phyloP scores from a whole-genome alignment of 805 yeast genomes.

The Isabelozyma pseudorhagii region DNA sequence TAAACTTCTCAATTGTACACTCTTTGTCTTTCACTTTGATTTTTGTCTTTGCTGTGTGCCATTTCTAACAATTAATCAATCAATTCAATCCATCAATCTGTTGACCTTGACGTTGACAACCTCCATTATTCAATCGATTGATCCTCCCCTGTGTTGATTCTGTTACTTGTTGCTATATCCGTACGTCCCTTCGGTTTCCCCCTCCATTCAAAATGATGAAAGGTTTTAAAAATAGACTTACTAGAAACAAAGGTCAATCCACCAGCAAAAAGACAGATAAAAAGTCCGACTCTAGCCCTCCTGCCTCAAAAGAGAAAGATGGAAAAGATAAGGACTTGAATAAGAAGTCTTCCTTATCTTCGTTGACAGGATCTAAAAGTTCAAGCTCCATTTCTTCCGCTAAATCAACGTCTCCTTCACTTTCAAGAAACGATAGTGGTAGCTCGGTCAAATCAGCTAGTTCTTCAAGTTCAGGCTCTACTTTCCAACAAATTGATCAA shows the following conservation, averaged over 20 bases:
- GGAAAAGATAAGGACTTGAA: slow-evolving; percentile 1
- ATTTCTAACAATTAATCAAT: background rate
- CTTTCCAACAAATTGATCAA: slow-evolving; percentile 1
- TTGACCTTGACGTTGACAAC: no score
- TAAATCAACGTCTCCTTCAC: slow-evolving; percentile 29
- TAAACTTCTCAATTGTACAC: no score
- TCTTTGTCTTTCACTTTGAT: background rate
- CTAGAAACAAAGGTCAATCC: slow-evolving; percentile 37
- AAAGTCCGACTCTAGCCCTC: slow-evolving; percentile 30
- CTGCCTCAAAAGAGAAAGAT: background rate
- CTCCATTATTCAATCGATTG: background rate
- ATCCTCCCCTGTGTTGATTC: background rate
- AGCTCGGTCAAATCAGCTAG: slow-evolving; percentile 20
- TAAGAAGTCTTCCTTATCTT: slow-evolving; percentile 5
- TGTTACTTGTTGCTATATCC: background rate
- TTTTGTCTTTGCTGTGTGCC: background rate
- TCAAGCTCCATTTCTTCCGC: slow-evolving; percentile 16
- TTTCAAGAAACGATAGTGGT: slow-evolving; percentile 29
- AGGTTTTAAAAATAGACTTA: slow-evolving; percentile 45
- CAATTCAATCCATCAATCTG: background rate
- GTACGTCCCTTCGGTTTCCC: background rate
- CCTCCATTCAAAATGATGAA: slow-evolving; percentile 36
- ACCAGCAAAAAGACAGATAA: slow-evolving; percentile 33
- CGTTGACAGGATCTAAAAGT: slow-evolving; percentile 9
- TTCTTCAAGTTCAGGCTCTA: slow-evolving; percentile 4